Base-by-base conservation (phyloP, 2,329 filamentous ascomycete species). In the Sarocladium strictum region DNA sequence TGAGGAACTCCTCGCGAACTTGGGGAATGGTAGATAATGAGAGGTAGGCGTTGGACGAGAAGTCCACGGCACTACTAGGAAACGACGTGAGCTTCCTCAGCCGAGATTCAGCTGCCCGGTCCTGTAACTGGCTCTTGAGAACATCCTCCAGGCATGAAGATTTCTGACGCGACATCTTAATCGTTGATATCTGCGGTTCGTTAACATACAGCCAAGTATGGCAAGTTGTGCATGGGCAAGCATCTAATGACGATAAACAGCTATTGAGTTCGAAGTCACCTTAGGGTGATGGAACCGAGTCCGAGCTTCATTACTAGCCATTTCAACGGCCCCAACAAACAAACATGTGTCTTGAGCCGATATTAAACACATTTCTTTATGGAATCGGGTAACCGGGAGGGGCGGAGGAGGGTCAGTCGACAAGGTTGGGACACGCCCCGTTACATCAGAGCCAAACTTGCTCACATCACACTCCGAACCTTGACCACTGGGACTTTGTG, bases 11-110 rank as follows among this genome's bases (percentile, higher is more conserved):
- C 64, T 84, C 78, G 69, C 87, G 85, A 7, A 81, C 54, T 14
- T 64, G 65, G 0, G 68, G 63, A 32, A 72, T 65, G 2, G 64
- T 66, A 1, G 89, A 85, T 5, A 92, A 85, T 50, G 91, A 90
- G 56, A 96, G 89, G 65, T 94, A 87, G 54, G 81, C 82, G 66
- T 91, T 86, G 64, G 89, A 92, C 21, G 86, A 85, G 63, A 95
- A 88, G 70, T 95, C 90, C 50, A 85, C 81, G 21, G 82, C 86
- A 19, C 78, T 83, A 1, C 86, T 78, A 0, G 86, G 86, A 2
- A 86, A 81, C 3, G 87, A 65, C 1, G 69, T 78, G 17, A 81
- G 64, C 5, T 64, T 66, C n/a, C 78, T 74, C 7, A 77, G 67
- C 53, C 67, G 71, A 11, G 66, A 67, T 15, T 68, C 65, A 3